phyloP scores from a whole-genome alignment of 2,329 filamentous ascomycete genomes.

The Fusarium humuli region DNA sequence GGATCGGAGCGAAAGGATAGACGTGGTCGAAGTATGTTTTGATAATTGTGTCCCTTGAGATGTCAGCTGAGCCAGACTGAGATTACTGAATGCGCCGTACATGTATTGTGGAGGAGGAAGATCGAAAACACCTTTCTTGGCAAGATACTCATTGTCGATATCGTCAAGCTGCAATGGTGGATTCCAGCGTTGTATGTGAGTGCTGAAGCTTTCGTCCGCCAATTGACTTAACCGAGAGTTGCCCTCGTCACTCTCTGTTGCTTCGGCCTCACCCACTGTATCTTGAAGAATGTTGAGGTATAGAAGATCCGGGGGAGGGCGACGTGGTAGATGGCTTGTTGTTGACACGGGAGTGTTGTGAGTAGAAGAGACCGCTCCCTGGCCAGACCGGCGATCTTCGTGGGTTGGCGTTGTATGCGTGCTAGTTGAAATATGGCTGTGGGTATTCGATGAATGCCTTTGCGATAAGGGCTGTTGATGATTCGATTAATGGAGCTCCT shows the following conservation, averaged over 20 bases:
- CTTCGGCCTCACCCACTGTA: not conserved
- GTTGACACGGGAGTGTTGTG: not conserved
- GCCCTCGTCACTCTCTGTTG: not conserved
- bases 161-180: constrained; percentile 8
- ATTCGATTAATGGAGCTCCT: fast-evolving
- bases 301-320: constrained; percentile 9
- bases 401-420: not conserved
- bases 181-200: constrained; percentile 17
- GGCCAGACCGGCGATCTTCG: not conserved
- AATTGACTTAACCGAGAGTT: not conserved
- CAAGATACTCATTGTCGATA: constrained; percentile 31
- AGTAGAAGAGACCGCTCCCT: not conserved
- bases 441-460: not conserved
- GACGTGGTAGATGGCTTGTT: not conserved
- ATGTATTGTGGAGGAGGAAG: constrained; percentile 16
- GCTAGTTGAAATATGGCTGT: not conserved
- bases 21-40: constrained; percentile 32
- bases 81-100: too few species aligned
- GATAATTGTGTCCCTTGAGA: constrained; percentile 10
- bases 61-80: fast-evolving
- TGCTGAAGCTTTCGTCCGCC: not conserved
- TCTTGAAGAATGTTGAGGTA: constrained; percentile 38
- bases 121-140: constrained; percentile 33
- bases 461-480: not conserved
- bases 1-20: constrained; percentile 22